phyloP scores from a whole-genome alignment of 2,329 filamentous ascomycete genomes.

The Diaporthe amygdali region DNA sequence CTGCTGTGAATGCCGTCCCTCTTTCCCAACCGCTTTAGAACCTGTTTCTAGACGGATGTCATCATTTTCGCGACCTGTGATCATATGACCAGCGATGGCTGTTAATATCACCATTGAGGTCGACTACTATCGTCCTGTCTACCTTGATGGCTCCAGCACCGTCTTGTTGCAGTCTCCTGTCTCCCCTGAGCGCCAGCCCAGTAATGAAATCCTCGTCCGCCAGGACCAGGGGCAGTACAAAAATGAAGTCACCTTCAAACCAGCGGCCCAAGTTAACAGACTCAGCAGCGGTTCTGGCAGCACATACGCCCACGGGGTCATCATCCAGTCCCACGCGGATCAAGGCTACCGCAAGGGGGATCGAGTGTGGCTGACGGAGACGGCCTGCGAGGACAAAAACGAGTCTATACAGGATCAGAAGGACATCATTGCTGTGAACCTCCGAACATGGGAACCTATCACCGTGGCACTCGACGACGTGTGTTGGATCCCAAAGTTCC shows the following conservation, averaged over 20 bases:
- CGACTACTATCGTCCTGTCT: constrained; percentile 12
- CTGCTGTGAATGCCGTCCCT: neutral
- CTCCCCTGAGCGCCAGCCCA: neutral
- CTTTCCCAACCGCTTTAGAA: neutral
- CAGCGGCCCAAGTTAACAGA: neutral
- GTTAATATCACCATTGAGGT: constrained; percentile 16
- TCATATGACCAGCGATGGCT: neutral
- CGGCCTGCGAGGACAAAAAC: neutral
- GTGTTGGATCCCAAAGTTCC: constrained; percentile 24
- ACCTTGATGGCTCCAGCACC: neutral
- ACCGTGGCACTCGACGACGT: neutral
- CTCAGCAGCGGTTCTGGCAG: neutral
- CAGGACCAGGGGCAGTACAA: constrained; percentile 14
- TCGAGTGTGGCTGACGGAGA: constrained; percentile 15
- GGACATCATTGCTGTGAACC: constrained; percentile 3
- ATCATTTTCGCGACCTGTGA: neutral
- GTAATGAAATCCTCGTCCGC: constrained; percentile 3
- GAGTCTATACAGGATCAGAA: neutral
- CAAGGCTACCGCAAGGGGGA: constrained; percentile 8
- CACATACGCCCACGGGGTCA: constrained; percentile 18
- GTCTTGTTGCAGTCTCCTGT: constrained; percentile 16
- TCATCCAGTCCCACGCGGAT: neutral
- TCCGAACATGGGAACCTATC: constrained; percentile 17
- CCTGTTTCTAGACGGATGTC: neutral
- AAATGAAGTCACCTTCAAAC: constrained; percentile 13